Base-by-base conservation (phyloP, 495 filamentous ascomycete species). In the Neurospora hispaniola region DNA sequence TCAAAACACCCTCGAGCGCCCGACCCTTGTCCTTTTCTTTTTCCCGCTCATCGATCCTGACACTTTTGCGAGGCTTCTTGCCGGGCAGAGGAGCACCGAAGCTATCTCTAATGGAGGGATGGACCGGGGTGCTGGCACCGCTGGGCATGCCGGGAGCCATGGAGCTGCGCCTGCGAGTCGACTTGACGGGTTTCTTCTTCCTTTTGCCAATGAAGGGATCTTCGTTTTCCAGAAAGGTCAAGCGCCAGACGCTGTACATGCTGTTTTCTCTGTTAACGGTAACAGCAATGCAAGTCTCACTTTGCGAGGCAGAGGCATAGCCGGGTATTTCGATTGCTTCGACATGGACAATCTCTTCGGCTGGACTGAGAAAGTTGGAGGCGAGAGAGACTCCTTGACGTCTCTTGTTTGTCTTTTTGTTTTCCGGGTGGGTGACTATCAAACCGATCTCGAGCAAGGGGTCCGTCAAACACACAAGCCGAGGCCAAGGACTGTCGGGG, bases 371-470 rank as follows among this genome's bases (percentile, higher is more conserved):
- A 35, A 83, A 86, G 16, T 74, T 70, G 9, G 80, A 79, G 0
- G 72, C 73, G 68, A 76, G 8, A 5, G 74, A 74, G 11, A 75
- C 69, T 73, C 78, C 35, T 71, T 75, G 38, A 75, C 70, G 44
- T 69, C 62, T 43, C 73, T 75, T 78, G 39, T 72, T 69, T 27
- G 79, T 73, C 11, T 72, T 73, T 66, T 78, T 69, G 23, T 71
- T 77, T 23, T 83, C 84, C 11, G 78, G 75, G 11, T 81, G 77
- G 0, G 90, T 89, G 16, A 97, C 90, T 44, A 98, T 90, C 59
- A 94, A 78, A 1, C 95, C 96, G 80, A 97, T 86, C 76, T 98
- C 94, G 3, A 93, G 85, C 73, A 98, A 83, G 41, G 96, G 96
- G 79, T 97, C 92, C 7, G 90, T 96, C 35, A 99, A 85, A 42